A percentile compares a stretch with the other conserved stretches of the same genome.
Conservation (phyloP, 208 protist genomes). For the Strigomonas galati region DNA sequence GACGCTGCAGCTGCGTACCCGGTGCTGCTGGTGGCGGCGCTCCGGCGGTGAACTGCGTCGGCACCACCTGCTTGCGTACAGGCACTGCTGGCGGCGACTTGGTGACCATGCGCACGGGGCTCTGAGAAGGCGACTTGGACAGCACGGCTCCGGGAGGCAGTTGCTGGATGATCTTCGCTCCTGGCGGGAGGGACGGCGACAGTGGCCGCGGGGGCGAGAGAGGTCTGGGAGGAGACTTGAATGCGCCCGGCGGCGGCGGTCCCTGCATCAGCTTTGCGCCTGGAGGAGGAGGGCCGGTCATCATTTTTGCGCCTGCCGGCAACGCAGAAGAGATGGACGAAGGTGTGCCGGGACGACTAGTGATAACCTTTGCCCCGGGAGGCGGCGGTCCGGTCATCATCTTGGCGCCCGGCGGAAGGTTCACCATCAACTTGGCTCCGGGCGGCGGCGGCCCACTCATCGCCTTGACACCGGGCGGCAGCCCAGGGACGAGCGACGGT, state of each 20-base stretch:
- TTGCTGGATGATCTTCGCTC: too few relatives aligned
- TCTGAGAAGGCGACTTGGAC: not conserved
- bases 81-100: not conserved
- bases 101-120: not conserved
- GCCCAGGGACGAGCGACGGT: slow-evolving; percentile 4
- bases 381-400: slow-evolving; percentile 34
- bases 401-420: slow-evolving; percentile 11
- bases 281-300: slow-evolving; percentile 42
- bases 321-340: slow-evolving; percentile 6
- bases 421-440: slow-evolving; percentile 26
- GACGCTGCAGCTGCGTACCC: too few relatives aligned
- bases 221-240: slow-evolving; percentile 17
- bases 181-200: too few relatives aligned
- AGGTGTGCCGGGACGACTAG: slow-evolving; percentile 12
- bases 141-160: not conserved
- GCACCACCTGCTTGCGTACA: too few relatives aligned
- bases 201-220: slow-evolving; percentile 15
- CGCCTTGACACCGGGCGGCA: slow-evolving; percentile 36
- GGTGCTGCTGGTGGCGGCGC: too few relatives aligned
- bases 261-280: slow-evolving; percentile 24
- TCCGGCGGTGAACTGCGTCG: too few relatives aligned
- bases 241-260: slow-evolving; percentile 34
- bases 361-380: slow-evolving; percentile 22
- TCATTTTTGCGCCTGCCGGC: slow-evolving; percentile 41
- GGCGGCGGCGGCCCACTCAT: slow-evolving; percentile 40